Evolutionary conservation across 345 rosid genomes (phyloP).

Genomic region (Pistacia atlantica): DNA sequence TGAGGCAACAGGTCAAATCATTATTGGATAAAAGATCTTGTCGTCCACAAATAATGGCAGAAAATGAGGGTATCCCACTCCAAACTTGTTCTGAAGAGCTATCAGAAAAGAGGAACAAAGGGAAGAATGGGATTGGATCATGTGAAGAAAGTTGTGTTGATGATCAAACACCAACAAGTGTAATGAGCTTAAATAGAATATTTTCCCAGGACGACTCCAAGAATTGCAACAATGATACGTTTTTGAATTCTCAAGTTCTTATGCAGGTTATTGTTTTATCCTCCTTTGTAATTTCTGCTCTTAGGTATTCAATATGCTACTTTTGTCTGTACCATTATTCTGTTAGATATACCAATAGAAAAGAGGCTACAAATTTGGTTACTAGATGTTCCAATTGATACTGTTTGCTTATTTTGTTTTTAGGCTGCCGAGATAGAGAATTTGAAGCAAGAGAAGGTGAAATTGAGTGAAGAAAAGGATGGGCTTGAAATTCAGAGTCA

Average conservation of each 20-base stretch:
- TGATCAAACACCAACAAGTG: constrained; percentile 59
- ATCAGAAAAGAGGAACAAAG: constrained; percentile 13
- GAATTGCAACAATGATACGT: constrained; percentile 40
- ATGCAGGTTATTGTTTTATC: constrained; percentile 39
- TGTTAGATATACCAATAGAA: background rate
- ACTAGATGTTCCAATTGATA: background rate
- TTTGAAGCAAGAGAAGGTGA: constrained; percentile 55
- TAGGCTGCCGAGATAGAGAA: constrained; percentile 63
- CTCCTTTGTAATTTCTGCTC: constrained; percentile 11
- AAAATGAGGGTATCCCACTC: constrained; percentile 23
- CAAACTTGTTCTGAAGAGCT: constrained; percentile 26
- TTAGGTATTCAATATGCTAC: constrained; percentile 4
- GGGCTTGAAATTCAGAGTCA: constrained; percentile 53
- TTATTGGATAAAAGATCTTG: constrained; percentile 27
- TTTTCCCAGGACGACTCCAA: constrained; percentile 64
- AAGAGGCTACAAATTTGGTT: background rate
- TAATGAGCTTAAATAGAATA: constrained; percentile 63
- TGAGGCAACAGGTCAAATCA: constrained; percentile 53
- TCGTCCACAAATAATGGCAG: constrained; percentile 34
- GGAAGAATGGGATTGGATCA: constrained; percentile 29
- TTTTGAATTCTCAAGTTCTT: constrained; percentile 45
- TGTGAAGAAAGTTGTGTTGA: constrained; percentile 43
- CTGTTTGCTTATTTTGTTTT: constrained; percentile 6
- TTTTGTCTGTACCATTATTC: background rate
- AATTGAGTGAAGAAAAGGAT: constrained; percentile 54